Base-by-base conservation (phyloP, 2,329 filamentous ascomycete species). In the Penicillium sp. region DNA sequence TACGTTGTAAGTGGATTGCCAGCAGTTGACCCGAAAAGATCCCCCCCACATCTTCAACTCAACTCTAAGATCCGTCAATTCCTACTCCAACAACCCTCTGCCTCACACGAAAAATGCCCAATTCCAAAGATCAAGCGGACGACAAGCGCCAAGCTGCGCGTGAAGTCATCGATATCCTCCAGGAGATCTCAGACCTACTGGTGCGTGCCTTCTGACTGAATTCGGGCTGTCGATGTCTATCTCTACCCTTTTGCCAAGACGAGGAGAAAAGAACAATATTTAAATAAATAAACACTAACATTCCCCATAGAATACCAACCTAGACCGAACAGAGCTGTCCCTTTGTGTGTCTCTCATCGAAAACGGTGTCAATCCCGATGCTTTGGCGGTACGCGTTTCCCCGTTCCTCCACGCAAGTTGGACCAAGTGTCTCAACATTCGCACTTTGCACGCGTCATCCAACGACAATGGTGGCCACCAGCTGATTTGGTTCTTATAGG, bases 261-360 rank as follows among this genome's bases (percentile, higher is more conserved):
- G 23, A 26, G 16, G 29, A 4, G 18, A 11, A 39, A 8, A 13
- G 26, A 5, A 23, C 14, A 30, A 19, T 8, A 53, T 36, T 36
- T 13, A 35, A 35, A 35, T 10, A 34, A 5, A 34, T 2, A 35
- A 19, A 19, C 2, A 11, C 9, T 2, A 11, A 36, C 23, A 16
- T 23, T 51, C 9, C 47, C 35, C 18, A 14, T 56, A 97, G 93
- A 97, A 97, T 76, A 96, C 93, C 58, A 85, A 96, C 61, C 85
- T 99, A 42, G 92, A 97, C 73, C 86, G 93, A 30, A 88, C 91
- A 50, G 91, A 92, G 18, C 80, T 99, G 16, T 96, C 92, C 3
- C 90, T 97, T 59, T 99, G 94, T 74, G 93, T 97, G 56, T 96
- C 91, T 50, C 83, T 99, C 73, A 95, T 99, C 64, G 94, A 99